These are phyloP conservation scores for Nitzschia inconspicua DNA, from an alignment of 108 stramenopile genomes.

Conservation along the genomic window DNA sequence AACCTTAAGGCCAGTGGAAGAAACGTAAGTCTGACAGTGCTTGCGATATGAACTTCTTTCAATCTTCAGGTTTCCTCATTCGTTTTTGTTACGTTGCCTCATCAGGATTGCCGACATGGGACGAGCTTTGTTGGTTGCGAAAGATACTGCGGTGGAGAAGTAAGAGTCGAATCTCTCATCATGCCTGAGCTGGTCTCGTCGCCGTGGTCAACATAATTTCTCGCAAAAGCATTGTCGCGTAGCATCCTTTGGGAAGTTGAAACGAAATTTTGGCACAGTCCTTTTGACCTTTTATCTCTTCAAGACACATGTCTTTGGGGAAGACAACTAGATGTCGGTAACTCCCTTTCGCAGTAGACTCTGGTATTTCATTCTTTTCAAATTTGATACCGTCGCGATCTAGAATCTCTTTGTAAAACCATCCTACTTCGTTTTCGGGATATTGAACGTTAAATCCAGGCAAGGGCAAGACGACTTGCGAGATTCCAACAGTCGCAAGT, in stretches of 20 bases:
- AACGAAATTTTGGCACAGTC: constrained; percentile 38
- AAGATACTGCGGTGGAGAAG: not conserved
- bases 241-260: constrained; percentile 71
- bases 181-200: not conserved
- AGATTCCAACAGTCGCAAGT: constrained; percentile 19
- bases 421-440: constrained; percentile 68
- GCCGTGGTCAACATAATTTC: constrained; percentile 79
- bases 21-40: constrained; percentile 33
- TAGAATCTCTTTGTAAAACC: constrained; percentile 47
- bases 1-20: constrained; percentile 52
- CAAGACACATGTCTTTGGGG: constrained; percentile 26
- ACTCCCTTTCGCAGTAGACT: constrained; percentile 74
- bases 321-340: constrained; percentile 60
- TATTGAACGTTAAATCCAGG: constrained; percentile 64
- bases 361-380: constrained; percentile 38
- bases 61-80: not conserved
- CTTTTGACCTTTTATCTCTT: not conserved
- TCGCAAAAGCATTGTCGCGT: constrained; percentile 79
- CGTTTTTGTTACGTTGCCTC: not conserved
- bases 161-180: not conserved
- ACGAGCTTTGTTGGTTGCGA: constrained; percentile 25
- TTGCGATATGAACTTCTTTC: not conserved
- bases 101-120: constrained; percentile 62
- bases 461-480: constrained; percentile 71
- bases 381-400: constrained; percentile 51